Conservation (phyloP, 2,329 filamentous ascomycete genomes). For the Calonectria pteridis region DNA sequence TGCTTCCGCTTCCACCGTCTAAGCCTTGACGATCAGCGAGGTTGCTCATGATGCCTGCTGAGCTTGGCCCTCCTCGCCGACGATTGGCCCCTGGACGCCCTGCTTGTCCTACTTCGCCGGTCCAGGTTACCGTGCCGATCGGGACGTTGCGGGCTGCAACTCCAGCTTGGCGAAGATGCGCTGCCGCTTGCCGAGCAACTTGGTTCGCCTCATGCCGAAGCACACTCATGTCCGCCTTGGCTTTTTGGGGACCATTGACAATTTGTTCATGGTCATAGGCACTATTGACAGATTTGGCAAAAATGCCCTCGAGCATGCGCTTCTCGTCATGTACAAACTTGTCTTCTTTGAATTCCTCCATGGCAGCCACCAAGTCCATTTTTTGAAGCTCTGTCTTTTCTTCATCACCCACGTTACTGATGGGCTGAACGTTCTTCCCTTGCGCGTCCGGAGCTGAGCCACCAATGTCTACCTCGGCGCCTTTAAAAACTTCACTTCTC, state of each 20-base stretch:
- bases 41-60: conserved; percentile 67
- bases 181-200: conserved; percentile 82
- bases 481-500: conserved; percentile 87
- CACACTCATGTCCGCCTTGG: conserved; percentile 81
- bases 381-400: conserved; percentile 59
- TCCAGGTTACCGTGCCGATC: conserved; percentile 93
- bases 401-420: conserved; percentile 26
- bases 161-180: conserved; percentile 78
- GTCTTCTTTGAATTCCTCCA: conserved; percentile 73
- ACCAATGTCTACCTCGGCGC: conserved; percentile 75
- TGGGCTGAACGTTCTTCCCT: conserved; percentile 22
- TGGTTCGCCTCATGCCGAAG: conserved; percentile 85
- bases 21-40: conserved; percentile 69
- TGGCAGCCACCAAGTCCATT: conserved; percentile 71
- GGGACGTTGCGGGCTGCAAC: conserved; percentile 80
- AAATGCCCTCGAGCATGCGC: conserved; percentile 89
- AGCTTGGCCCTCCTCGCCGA: conserved; percentile 65
- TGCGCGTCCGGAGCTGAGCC: conserved; percentile 13
- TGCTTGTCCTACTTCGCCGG: conserved; percentile 82
- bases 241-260: conserved; percentile 78
- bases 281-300: conserved; percentile 89
- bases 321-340: conserved; percentile 71
- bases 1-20: conserved; percentile 55
- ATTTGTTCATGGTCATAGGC: conserved; percentile 95
- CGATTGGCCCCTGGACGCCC: conserved; percentile 74